phyloP scores from a whole-genome alignment of 371 early-diverging fungal genomes.

The Circinella minor region DNA sequence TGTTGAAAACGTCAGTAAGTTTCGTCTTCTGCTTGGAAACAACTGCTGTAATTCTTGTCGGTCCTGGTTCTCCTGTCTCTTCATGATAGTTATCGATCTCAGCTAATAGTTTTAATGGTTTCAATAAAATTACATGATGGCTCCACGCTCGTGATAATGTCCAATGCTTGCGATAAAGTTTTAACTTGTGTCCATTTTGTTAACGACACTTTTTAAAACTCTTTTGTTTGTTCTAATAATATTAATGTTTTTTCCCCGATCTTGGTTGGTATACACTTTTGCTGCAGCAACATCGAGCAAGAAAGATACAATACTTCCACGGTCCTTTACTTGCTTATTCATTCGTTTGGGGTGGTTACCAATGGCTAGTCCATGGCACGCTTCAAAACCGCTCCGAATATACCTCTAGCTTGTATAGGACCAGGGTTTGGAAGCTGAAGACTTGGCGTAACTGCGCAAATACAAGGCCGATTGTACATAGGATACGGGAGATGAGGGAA shows the following conservation, averaged over 20 bases:
- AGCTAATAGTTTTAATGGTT: neutral
- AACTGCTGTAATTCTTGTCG: conserved; percentile 2
- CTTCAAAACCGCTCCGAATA: conserved; percentile 3
- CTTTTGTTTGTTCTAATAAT: conserved; percentile 1
- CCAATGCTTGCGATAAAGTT: conserved; percentile 2
- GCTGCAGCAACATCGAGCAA: neutral
- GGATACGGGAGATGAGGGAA: neutral
- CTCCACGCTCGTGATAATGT: neutral
- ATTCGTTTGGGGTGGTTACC: neutral
- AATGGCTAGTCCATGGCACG: neutral
- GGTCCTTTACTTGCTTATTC: neutral
- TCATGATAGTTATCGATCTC: neutral
- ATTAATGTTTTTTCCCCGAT: neutral
- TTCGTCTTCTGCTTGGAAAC: conserved; percentile 2
- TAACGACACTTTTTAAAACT: neutral
- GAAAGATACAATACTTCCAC: neutral
- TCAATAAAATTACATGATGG: neutral
- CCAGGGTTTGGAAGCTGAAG: neutral
- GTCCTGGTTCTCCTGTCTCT: neutral
- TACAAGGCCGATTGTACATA: neutral
- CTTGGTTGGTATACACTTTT: neutral
- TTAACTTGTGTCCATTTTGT: neutral
- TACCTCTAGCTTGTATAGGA: neutral
- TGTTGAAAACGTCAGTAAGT: neutral
- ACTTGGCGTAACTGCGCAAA: conserved; percentile 1